Evolutionary conservation across 1,284 basidiomycete genomes (phyloP).

Genomic region (Ustilago lituana): DNA sequence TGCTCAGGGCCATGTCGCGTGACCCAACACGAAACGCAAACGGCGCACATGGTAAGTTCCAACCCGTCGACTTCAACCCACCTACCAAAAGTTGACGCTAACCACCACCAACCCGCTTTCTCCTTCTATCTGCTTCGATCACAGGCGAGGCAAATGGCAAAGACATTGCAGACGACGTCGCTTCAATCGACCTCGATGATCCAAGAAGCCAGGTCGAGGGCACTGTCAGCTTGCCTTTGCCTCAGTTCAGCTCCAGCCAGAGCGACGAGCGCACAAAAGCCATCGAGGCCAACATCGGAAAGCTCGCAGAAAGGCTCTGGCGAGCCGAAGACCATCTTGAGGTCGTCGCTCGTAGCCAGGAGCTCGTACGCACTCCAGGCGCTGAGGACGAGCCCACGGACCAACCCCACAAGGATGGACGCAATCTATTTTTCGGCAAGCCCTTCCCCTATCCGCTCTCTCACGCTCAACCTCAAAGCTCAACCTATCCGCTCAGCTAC

Average conservation of each 20-base stretch:
- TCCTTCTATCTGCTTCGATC: neutral
- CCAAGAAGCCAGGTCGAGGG: slow-evolving; percentile 14
- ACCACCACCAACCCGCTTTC: too few species aligned
- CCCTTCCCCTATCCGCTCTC: slow-evolving; percentile 63
- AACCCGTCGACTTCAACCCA: neutral
- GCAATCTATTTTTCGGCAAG: slow-evolving; percentile 49
- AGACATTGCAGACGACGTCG: slow-evolving; percentile 34
- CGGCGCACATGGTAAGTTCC: slow-evolving; percentile 10
- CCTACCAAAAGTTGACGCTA: neutral
- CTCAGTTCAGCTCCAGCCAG: slow-evolving; percentile 41
- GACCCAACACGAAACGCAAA: slow-evolving; percentile 29
- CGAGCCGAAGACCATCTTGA: slow-evolving; percentile 56
- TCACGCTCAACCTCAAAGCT: slow-evolving; percentile 58
- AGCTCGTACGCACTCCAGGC: slow-evolving; percentile 45
- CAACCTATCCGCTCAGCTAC: slow-evolving; percentile 64
- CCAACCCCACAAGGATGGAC: slow-evolving; percentile 10
- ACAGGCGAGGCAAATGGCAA: slow-evolving; percentile 10
- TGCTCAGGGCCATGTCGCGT: slow-evolving; percentile 36
- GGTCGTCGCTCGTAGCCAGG: slow-evolving; percentile 42
- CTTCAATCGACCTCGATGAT: slow-evolving; percentile 40
- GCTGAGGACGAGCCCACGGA: slow-evolving; percentile 24
- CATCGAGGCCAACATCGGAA: slow-evolving; percentile 54
- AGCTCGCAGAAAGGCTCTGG: slow-evolving; percentile 60
- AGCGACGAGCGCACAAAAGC: slow-evolving; percentile 48
- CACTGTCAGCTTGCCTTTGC: slow-evolving; percentile 51